Conservation (phyloP, 2,329 filamentous ascomycete genomes). For the Trichoderma brevicompactum region DNA sequence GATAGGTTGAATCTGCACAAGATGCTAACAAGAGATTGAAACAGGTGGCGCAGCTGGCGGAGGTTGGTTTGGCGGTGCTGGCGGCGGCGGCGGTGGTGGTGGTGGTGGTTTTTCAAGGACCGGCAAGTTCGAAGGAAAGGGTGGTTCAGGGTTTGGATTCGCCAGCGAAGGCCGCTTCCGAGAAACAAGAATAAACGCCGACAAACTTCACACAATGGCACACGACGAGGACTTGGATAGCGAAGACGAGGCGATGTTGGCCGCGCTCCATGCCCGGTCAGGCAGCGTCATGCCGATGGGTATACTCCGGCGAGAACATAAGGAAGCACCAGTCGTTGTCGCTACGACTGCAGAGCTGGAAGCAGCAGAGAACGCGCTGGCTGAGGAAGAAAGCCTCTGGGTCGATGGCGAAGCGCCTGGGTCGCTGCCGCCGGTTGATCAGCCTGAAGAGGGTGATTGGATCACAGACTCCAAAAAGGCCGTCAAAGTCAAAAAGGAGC, state of each 20-base stretch:
- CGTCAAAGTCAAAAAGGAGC: conserved; percentile 52
- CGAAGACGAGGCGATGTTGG: conserved; percentile 50
- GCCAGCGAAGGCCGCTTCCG: conserved; percentile 39
- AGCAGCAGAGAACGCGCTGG: conserved; percentile 53
- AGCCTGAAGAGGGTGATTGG: conserved; percentile 50
- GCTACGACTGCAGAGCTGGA: conserved; percentile 63
- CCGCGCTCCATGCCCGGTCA: conserved; percentile 40
- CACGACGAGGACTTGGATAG: conserved; percentile 51
- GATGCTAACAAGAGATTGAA: conserved; percentile 12
- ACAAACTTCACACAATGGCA: conserved; percentile 54
- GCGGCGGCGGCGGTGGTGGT: conserved; percentile 38
- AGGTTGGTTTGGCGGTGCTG: conserved; percentile 41
- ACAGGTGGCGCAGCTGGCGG: conserved; percentile 34
- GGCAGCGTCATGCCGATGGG: conserved; percentile 57
- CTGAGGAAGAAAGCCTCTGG: conserved; percentile 52
- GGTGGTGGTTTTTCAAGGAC: conserved; percentile 37
- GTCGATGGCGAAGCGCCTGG: conserved; percentile 45
- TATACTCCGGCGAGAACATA: conserved; percentile 59
- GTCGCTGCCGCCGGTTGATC: conserved; percentile 36
- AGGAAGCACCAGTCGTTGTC: conserved; percentile 58
- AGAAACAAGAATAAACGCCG: conserved; percentile 60
- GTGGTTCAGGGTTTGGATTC: conserved; percentile 48
- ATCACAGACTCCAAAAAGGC: conserved; percentile 45
- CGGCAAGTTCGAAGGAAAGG: conserved; percentile 45
- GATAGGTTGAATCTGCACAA: background rate